Conservation (phyloP, 23 red algal species). For the Agarophyton chilense region DNA sequence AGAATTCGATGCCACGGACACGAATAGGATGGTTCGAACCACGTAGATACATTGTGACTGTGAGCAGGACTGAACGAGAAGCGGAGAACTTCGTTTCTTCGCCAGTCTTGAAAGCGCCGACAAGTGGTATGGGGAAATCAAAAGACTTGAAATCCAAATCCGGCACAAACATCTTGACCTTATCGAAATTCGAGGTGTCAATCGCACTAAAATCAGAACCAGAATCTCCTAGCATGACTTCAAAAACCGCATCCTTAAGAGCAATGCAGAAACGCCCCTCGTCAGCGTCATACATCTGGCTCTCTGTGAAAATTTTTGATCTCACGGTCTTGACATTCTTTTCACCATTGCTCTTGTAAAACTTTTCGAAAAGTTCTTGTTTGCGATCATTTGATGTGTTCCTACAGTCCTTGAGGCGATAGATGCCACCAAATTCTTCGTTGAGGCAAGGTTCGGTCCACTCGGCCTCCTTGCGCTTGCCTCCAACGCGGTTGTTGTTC, state of each 20-base stretch:
- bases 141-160: background rate
- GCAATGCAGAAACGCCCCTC: background rate
- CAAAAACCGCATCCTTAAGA: background rate
- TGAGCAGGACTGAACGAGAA: background rate
- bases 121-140: background rate
- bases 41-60: conserved; percentile 19
- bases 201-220: conserved; percentile 19
- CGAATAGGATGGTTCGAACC: conserved; percentile 5
- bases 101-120: background rate
- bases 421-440: background rate
- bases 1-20: background rate
- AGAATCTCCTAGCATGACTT: background rate
- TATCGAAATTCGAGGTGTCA: background rate
- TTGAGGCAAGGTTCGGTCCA: background rate
- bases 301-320: background rate
- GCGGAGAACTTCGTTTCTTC: background rate
- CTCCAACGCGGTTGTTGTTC: background rate
- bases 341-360: background rate
- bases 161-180: too few species aligned
- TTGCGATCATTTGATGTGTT: background rate
- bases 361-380: conserved; percentile 20
- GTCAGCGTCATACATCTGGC: background rate
- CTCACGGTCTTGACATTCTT: background rate
- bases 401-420: background rate
- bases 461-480: background rate